These are phyloP conservation scores for Aspergillus ochraceus DNA, from an alignment of 2,329 filamentous ascomycete species.

Conservation along the genomic window DNA sequence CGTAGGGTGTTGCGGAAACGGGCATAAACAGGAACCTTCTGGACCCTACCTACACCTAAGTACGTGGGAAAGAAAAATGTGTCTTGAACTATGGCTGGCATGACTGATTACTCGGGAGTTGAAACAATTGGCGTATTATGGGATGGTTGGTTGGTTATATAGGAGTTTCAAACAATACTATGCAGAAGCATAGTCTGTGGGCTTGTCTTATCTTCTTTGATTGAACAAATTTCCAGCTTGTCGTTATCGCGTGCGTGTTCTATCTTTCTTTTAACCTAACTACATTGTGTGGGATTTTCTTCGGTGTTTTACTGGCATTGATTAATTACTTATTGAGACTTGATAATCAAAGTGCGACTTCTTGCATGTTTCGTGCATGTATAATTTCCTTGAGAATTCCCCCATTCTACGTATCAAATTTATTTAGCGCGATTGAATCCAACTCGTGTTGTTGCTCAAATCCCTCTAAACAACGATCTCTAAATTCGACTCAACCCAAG, in stretches of 20 bases:
- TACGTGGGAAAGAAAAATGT: not conserved
- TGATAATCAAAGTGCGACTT: no score
- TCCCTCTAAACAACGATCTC: no score
- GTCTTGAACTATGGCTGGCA: not conserved
- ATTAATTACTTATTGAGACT: not conserved
- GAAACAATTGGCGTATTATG: not conserved
- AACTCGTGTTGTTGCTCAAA: not conserved
- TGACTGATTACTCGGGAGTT: not conserved
- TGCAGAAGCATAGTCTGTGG: not conserved
- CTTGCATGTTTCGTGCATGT: no score
- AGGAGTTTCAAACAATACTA: not conserved
- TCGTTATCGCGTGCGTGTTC: not conserved
- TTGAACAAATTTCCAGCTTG: not conserved
- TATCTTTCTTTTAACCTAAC: not conserved
- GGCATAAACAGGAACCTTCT: slow-evolving; percentile 21
- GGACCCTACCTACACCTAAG: not conserved
- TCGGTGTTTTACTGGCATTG: not conserved
- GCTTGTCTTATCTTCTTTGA: not conserved
- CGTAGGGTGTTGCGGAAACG: slow-evolving; percentile 45
- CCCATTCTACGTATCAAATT: no score
- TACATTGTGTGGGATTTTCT: no score
- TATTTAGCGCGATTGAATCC: not conserved
- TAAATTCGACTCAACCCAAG: no score
- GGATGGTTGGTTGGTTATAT: not conserved
- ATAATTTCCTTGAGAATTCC: no score